These are phyloP conservation scores for Hypomyces rosellus DNA, from an alignment of 2,329 filamentous ascomycete species.

Conservation along the genomic window DNA sequence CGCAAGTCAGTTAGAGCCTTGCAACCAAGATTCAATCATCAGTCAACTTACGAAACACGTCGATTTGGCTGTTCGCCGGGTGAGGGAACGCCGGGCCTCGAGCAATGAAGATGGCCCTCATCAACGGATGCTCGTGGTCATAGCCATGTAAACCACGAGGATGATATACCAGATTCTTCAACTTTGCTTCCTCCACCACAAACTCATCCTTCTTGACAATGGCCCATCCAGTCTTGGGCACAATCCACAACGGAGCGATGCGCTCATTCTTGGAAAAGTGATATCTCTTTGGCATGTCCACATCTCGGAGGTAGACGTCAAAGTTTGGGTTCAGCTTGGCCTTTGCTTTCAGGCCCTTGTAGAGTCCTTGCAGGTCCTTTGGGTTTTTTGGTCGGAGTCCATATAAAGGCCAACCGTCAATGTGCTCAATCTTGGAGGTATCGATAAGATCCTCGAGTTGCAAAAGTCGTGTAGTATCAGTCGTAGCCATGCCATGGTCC, in stretches of 20 bases:
- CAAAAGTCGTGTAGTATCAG: constrained; percentile 69
- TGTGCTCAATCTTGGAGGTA: constrained; percentile 67
- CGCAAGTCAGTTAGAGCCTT: constrained; percentile 19
- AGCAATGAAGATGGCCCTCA: constrained; percentile 93
- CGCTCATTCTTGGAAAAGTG: constrained; percentile 84
- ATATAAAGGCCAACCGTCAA: constrained; percentile 90
- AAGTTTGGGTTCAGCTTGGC: constrained; percentile 60
- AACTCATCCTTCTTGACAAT: constrained; percentile 79
- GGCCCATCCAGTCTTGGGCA: constrained; percentile 89
- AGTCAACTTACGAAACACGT: constrained; percentile 69
- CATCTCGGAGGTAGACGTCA: constrained; percentile 79
- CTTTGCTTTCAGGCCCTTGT: constrained; percentile 54
- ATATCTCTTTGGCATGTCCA: constrained; percentile 86
- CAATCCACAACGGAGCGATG: constrained; percentile 91
- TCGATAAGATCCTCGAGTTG: constrained; percentile 89
- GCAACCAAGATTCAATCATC: background rate
- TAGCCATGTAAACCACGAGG: constrained; percentile 89
- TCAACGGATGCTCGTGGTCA: constrained; percentile 88
- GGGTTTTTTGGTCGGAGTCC: constrained; percentile 75
- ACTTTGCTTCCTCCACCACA: constrained; percentile 58
- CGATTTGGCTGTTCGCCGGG: constrained; percentile 68
- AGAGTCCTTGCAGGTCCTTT: constrained; percentile 59
- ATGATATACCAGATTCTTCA: constrained; percentile 62
- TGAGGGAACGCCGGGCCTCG: constrained; percentile 90
- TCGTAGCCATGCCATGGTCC: constrained; percentile 97